phyloP scores from a whole-genome alignment of 169 alveolate species.

The Plasmodium vivax region DNA sequence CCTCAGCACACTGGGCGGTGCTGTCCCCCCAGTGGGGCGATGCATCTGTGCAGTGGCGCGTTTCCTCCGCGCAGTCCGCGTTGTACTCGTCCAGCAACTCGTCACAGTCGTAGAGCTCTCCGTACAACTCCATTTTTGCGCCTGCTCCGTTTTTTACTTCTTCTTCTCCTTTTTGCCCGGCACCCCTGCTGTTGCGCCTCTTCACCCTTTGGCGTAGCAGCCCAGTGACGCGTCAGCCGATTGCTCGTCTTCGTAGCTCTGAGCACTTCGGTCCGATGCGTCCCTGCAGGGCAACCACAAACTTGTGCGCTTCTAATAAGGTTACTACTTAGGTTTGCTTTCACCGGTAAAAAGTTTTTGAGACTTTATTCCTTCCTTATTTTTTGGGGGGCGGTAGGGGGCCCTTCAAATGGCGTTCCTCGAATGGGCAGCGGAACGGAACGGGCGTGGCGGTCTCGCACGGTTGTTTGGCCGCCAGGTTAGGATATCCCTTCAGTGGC shows the following conservation, averaged over 20 bases:
- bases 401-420: neutral
- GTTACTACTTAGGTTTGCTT: neutral
- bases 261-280: neutral
- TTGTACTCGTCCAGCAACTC: constrained; percentile 16
- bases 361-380: neutral
- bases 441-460: neutral
- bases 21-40: neutral
- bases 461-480: neutral
- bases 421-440: neutral
- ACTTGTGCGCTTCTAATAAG: neutral
- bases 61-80: neutral
- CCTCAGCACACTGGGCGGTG: neutral
- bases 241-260: neutral
- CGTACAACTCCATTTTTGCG: constrained; percentile 33
- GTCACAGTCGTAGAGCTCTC: constrained; percentile 41
- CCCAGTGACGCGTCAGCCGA: neutral
- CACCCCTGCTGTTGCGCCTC: neutral
- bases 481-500: neutral
- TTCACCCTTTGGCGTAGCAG: neutral
- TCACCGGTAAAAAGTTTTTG: neutral
- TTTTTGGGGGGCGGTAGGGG: too few species aligned
- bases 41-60: too few species aligned
- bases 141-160: neutral
- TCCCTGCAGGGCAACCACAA: neutral
- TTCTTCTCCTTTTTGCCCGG: neutral